Conservation (phyloP, 805 yeast species). For the Metschnikowia aberdeeniae region DNA sequence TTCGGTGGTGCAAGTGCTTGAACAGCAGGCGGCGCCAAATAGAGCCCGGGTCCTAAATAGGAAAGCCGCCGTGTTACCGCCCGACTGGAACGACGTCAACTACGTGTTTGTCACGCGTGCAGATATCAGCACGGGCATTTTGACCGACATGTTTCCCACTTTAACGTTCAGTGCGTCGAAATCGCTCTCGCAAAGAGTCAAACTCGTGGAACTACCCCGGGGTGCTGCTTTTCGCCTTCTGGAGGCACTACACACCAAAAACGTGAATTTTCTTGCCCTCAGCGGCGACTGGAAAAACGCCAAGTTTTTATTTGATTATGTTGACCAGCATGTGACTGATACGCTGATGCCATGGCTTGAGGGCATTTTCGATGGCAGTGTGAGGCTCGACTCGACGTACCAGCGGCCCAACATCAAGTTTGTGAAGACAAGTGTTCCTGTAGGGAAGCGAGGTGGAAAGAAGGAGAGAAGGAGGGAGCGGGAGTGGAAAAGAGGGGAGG, state of each 20-base stretch:
- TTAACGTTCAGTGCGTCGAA: conserved; percentile 45
- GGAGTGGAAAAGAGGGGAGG: no score
- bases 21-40: conserved; percentile 34
- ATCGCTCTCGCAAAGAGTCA: conserved; percentile 34
- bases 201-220: conserved; percentile 58
- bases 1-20: conserved; percentile 46
- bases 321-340: conserved; percentile 29
- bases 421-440: conserved; percentile 12
- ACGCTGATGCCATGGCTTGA: conserved; percentile 46
- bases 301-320: conserved; percentile 23
- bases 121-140: conserved; percentile 48
- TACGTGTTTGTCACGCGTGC: conserved; percentile 58
- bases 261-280: conserved; percentile 34
- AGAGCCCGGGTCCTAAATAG: conserved; percentile 14
- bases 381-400: background rate
- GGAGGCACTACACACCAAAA: conserved; percentile 23
- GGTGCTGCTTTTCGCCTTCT: conserved; percentile 33
- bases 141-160: conserved; percentile 57
- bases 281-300: conserved; percentile 26
- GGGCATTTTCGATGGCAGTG: conserved; percentile 22
- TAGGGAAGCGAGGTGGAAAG: conserved; percentile 5
- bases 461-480: background rate
- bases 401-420: conserved; percentile 13
- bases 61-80: conserved; percentile 1
- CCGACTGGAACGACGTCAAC: conserved; percentile 18